A percentile compares a stretch with the other conserved stretches of the same genome.
Evolutionary conservation across 2,329 filamentous ascomycete genomes (phyloP).

Genomic region (Curvularia lunata): DNA sequence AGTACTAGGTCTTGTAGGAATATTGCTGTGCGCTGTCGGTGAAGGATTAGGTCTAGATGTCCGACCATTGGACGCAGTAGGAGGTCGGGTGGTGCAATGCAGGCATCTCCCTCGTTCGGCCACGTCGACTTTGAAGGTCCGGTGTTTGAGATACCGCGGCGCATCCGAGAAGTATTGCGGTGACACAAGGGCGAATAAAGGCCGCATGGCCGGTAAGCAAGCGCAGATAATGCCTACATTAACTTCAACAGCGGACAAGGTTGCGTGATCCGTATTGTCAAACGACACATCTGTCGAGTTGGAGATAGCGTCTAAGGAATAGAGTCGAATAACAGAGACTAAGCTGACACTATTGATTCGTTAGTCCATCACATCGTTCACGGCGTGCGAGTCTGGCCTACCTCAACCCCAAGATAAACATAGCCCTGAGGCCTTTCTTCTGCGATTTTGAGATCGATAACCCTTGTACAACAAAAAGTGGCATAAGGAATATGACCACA

Average conservation of each 20-base stretch:
- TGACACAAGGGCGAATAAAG: conserved; percentile 46
- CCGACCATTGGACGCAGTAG: neutral
- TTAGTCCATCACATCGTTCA: conserved; percentile 11
- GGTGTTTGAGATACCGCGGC: conserved; percentile 22
- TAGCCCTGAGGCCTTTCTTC: conserved; percentile 45
- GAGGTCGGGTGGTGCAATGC: conserved; percentile 20
- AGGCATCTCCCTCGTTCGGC: conserved; percentile 19
- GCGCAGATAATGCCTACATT: conserved; percentile 47
- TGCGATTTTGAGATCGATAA: conserved; percentile 44
- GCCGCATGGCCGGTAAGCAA: conserved; percentile 46
- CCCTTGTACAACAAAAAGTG: conserved; percentile 38
- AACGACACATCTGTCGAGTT: conserved; percentile 41
- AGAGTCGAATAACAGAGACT: conserved; percentile 45
- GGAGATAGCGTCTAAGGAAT: conserved; percentile 36
- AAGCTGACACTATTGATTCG: conserved; percentile 35
- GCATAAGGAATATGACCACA: conserved; percentile 42
- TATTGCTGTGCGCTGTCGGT: neutral
- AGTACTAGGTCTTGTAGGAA: neutral
- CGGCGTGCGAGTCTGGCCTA: conserved; percentile 26
- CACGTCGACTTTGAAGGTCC: conserved; percentile 31
- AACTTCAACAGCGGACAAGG: conserved; percentile 42
- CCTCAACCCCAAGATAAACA: conserved; percentile 50
- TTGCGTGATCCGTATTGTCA: conserved; percentile 42
- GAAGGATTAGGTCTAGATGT: neutral
- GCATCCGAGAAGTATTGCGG: conserved; percentile 45